Percentiles rank a stretch among this genome's conserved stretches.
These are phyloP conservation scores for Globisporangium irregulare DNA, from an alignment of 352 stramenopile species.

Conservation along the genomic window DNA sequence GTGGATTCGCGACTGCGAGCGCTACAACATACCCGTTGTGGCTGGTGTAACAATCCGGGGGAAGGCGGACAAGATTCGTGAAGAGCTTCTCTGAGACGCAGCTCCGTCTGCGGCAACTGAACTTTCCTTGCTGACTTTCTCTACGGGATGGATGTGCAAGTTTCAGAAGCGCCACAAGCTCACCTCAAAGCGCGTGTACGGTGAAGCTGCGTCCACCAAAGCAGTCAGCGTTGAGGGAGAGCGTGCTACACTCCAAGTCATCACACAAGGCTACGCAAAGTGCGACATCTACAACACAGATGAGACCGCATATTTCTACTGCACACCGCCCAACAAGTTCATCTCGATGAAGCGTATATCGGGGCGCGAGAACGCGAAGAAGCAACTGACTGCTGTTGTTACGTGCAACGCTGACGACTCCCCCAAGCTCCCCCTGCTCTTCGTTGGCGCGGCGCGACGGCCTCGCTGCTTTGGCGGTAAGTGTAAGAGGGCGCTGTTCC, in stretches of 20 bases:
- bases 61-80: neutral
- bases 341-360: slow-evolving; percentile 4
- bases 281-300: slow-evolving; percentile 22
- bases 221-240: slow-evolving; percentile 1
- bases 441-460: neutral
- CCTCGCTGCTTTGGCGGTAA: neutral
- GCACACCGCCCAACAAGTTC: neutral
- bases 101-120: neutral
- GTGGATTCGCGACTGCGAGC: too few species aligned
- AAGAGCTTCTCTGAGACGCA: neutral
- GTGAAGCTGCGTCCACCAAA: slow-evolving; percentile 13
- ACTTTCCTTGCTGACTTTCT: slow-evolving; percentile 25
- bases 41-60: neutral
- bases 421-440: neutral
- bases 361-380: slow-evolving; percentile 10
- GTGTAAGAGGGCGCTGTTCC: too few species aligned
- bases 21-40: neutral
- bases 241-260: neutral
- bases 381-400: slow-evolving; percentile 1
- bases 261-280: slow-evolving; percentile 12
- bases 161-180: slow-evolving; percentile 19
- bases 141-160: slow-evolving; percentile 17
- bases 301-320: slow-evolving; percentile 23
- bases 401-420: slow-evolving; percentile 5
- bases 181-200: slow-evolving; percentile 7